Evolutionary conservation across 2,329 filamentous ascomycete species (phyloP), one percentile per base, ranked within the genome.

Genomic region (Colletotrichum echinochloae): DNA sequence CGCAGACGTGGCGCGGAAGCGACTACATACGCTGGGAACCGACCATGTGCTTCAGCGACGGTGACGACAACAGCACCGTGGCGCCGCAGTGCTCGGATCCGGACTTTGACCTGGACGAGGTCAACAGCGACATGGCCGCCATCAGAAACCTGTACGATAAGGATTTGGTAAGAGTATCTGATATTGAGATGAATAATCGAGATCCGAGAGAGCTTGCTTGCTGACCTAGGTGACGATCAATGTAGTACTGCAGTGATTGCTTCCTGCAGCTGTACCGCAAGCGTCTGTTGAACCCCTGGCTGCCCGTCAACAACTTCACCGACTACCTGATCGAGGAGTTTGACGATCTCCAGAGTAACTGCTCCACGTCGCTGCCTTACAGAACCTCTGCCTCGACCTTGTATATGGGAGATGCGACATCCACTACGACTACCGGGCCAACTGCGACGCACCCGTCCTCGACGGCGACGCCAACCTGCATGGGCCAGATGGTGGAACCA

Each of bases 211-310:
- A 37, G 35, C 6, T 37, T 37, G 35, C 35, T 37, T 37, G 9
- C 35, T 37, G 35, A 37, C 35, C 35, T 37, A 37, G 35, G 35
- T 11, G 35, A 37, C 35, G 2, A 11, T 9, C 41, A n/a, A 20
- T 16, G 14, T 12, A 60, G 56, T 30, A 66, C 8, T 66, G 63
- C 52, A 56, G 26, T 20, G 37, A 60, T 7, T 60, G 56, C 41
- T 60, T 60, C 35, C 28, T 60, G 37, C 18, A 60, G n/a, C 5
- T 44, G 11, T 60, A 33, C 26, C 55, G 30, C 11, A 20, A 46
- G 16, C 55, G 55, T 6, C 55, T 59, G 5, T 11, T 23, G n/a
- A 28, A 28, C 7, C 55, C 55, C 9, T 39, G 23, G 23, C 35
- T 59, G 14, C 14, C 33, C 12, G 8, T 20, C 12, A 30, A 20